Conservation (phyloP, 1,284 basidiomycete genomes). For the Tilletia indica region DNA sequence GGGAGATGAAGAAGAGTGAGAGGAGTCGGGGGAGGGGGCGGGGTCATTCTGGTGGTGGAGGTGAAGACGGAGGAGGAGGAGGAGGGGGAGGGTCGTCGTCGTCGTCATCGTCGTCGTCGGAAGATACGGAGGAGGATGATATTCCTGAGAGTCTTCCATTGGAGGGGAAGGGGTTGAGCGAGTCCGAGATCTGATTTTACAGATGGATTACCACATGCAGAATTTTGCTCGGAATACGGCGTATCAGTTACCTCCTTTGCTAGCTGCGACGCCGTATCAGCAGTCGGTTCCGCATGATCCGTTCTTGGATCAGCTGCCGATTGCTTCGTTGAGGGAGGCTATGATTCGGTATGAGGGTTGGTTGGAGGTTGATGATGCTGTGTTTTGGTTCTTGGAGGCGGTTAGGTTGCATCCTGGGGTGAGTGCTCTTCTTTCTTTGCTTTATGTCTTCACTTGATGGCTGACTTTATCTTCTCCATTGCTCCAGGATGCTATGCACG, state of each 20-base stretch:
- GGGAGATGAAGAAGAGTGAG: slow-evolving; percentile 15
- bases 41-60: neutral
- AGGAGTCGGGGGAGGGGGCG: neutral
- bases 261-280: slow-evolving; percentile 37
- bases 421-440: slow-evolving; percentile 8
- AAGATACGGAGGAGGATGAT: neutral
- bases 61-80: slow-evolving; percentile 14
- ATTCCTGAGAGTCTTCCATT: neutral
- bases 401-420: slow-evolving; percentile 4
- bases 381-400: slow-evolving; percentile 7
- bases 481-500: slow-evolving; percentile 26
- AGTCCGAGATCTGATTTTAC: slow-evolving; percentile 24
- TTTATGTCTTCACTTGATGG: slow-evolving; percentile 25
- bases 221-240: slow-evolving; percentile 31
- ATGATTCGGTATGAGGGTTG: slow-evolving; percentile 30
- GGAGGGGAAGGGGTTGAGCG: slow-evolving; percentile 22
- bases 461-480: slow-evolving; percentile 22
- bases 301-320: slow-evolving; percentile 33
- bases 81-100: slow-evolving; percentile 1
- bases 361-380: slow-evolving; percentile 25
- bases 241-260: slow-evolving; percentile 35
- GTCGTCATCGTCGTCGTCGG: neutral
- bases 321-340: slow-evolving; percentile 33
- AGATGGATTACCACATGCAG: slow-evolving; percentile 32
- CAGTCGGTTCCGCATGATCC: slow-evolving; percentile 35